Evolutionary conservation across 257 asterid genomes (phyloP).

Genomic region (Plectranthus barbatus): DNA sequence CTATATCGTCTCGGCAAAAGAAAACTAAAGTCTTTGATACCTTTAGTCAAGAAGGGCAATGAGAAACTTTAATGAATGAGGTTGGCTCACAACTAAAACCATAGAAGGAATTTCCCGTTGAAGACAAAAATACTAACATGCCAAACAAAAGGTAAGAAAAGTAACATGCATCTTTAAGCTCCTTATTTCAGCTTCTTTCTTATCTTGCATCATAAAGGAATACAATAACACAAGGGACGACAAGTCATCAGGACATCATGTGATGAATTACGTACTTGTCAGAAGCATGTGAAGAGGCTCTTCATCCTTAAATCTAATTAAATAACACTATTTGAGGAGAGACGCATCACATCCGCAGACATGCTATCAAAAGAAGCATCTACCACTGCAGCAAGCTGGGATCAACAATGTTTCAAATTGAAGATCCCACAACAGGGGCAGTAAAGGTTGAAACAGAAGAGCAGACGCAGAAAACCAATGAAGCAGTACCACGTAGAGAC

Average conservation of each 20-base stretch:
- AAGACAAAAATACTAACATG: too few species aligned
- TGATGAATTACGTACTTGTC: slow-evolving; percentile 39
- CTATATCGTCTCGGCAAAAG: too few species aligned
- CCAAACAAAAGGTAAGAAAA: too few species aligned
- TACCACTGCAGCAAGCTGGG: slow-evolving; percentile 63
- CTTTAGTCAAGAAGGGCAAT: too few species aligned
- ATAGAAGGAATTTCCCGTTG: too few species aligned
- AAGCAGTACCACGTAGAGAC: slow-evolving; percentile 83
- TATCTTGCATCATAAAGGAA: not conserved
- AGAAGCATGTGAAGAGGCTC: slow-evolving; percentile 33
- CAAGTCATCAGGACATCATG: slow-evolving; percentile 24
- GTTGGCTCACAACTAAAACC: too few species aligned
- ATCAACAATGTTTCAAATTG: slow-evolving; percentile 72
- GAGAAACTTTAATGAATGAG: too few species aligned
- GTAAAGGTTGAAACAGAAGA: slow-evolving; percentile 64
- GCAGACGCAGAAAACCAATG: slow-evolving; percentile 90
- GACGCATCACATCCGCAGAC: slow-evolving; percentile 49
- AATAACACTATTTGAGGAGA: slow-evolving; percentile 39
- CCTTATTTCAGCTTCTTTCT: not conserved
- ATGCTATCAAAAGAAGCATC: slow-evolving; percentile 70
- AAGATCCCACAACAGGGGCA: slow-evolving; percentile 85
- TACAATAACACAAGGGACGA: slow-evolving; percentile 3
- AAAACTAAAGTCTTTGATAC: too few species aligned
- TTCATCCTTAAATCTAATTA: slow-evolving; percentile 38
- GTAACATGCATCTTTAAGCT: not conserved